Base-by-base conservation (phyloP, 805 yeast species). In the Pichia eremophila region DNA sequence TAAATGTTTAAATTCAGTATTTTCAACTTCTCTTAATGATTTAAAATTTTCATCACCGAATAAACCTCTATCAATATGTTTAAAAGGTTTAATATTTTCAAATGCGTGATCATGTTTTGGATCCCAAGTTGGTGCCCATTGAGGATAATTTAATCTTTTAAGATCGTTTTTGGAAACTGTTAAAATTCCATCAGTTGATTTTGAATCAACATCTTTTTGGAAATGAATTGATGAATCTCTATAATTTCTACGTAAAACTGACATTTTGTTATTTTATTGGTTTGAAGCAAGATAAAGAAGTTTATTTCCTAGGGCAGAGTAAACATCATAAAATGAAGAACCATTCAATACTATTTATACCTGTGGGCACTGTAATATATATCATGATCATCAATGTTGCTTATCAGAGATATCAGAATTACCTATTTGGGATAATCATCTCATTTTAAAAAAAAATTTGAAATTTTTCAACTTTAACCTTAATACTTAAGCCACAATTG, bases 21-120 rank as follows among this genome's bases (percentile, higher is more conserved):
- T 50, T 43, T 50, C 50, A 2, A 51, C 53, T 2, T 57, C 56
- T 46, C 80, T 73, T 48, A 83, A 68, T 54, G 71, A 73, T 27
- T 72, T 69, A 45, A 79, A 71, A 1, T 62, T 51, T 15, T 78
- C 74, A 57, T 81, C 83, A 18, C 85, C 89, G 47, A 73, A 67
- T 34, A 68, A 61, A 17, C 83, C 89, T 17, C 81, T 79, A 55
- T 83, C 90, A 31, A 64, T 62, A 57, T 68, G 74, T 58, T 76
- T 77, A 66, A 78, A 79, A 47, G 75, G 75, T 55, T 72, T 71
- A 53, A 74, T 68, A 15, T 79, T 75, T 15, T 43, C 22, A 32
- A 52, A 52, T 5, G 45, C 41, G 22, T 44, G 44, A 3, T 51
- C 46, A 41, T 52, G 51, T 17, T 46, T 51, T 37, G 46, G 48